Percentiles rank a stretch among this genome's conserved stretches.
Conservation (phyloP, 2,329 filamentous ascomycete genomes). For the Claviceps africana region DNA sequence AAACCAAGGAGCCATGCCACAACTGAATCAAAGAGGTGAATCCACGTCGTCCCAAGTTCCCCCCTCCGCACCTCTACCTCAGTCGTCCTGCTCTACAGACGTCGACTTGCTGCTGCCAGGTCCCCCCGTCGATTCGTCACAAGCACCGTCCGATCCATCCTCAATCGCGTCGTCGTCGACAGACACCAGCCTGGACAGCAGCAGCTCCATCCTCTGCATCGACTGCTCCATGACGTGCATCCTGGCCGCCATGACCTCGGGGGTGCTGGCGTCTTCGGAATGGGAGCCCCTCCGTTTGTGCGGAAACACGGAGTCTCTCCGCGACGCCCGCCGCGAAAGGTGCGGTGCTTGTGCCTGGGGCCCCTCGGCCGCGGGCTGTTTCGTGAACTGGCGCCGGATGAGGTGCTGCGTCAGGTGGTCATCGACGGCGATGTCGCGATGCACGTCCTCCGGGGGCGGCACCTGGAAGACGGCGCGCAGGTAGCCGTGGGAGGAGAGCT, state of each 20-base stretch:
- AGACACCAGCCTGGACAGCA: constrained; percentile 27
- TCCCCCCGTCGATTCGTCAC: constrained; percentile 13
- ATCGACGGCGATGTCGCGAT: constrained; percentile 43
- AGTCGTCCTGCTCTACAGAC: constrained; percentile 9
- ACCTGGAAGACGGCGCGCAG: constrained; percentile 60
- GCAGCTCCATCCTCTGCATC: constrained; percentile 32
- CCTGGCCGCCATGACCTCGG: constrained; percentile 28
- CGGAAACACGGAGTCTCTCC: constrained; percentile 44
- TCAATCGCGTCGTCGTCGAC: constrained; percentile 15
- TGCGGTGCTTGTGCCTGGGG: constrained; percentile 12
- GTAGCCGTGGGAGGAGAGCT: constrained; percentile 57
- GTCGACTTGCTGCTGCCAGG: constrained; percentile 18
- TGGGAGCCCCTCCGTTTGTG: constrained; percentile 35
- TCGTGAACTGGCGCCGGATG: constrained; percentile 41
- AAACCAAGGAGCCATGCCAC: too few species aligned
- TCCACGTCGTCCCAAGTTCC: neutral
- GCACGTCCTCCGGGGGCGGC: constrained; percentile 48
- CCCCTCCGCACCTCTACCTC: neutral
- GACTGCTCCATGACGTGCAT: constrained; percentile 37
- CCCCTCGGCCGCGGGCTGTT: constrained; percentile 25
- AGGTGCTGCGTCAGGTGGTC: constrained; percentile 45
- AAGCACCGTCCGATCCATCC: constrained; percentile 12
- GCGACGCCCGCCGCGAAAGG: constrained; percentile 19
- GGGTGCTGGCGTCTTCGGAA: constrained; percentile 28
- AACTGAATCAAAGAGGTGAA: neutral